Conservation (phyloP, 2,329 filamentous ascomycete genomes). For the Zelopaecilomyces penicillatus region DNA sequence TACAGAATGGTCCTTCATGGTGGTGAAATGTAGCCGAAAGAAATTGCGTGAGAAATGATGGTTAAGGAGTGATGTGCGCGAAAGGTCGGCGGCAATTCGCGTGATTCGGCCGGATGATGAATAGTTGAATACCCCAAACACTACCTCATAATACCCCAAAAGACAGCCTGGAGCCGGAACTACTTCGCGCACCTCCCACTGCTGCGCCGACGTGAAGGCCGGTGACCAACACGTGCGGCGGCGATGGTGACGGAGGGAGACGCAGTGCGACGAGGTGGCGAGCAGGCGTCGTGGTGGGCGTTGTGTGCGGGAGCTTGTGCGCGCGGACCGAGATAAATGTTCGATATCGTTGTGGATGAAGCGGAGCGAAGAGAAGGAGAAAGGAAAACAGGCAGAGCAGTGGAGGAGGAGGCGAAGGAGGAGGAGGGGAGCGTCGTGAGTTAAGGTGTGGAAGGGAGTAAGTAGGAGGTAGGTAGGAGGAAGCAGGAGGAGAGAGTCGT, state of each 20-base stretch:
- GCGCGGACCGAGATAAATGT: constrained; percentile 9
- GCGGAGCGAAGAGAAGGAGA: constrained; percentile 16
- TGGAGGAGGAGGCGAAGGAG: constrained; percentile 8
- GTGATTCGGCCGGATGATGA: constrained; percentile 3
- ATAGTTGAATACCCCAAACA: constrained; percentile 9
- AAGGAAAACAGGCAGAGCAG: constrained; percentile 10
- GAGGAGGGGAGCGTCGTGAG: constrained; percentile 5
- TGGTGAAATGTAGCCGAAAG: constrained; percentile 8
- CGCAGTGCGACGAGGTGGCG: neutral
- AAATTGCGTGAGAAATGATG: neutral
- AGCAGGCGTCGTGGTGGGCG: constrained; percentile 3
- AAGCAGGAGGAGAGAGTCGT: constrained; percentile 6
- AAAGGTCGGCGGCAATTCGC: neutral
- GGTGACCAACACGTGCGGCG: constrained; percentile 4
- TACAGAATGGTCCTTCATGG: constrained; percentile 31
- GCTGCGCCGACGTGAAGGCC: constrained; percentile 1
- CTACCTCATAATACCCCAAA: constrained; percentile 11
- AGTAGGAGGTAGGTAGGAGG: neutral
- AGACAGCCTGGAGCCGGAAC: constrained; percentile 5
- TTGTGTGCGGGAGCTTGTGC: constrained; percentile 1
- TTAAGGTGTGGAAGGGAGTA: constrained; percentile 2
- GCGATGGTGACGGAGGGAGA: neutral
- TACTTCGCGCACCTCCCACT: neutral
- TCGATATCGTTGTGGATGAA: constrained; percentile 7
- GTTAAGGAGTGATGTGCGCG: neutral